A percentile compares a stretch with the other conserved stretches of the same genome.
Conservation (phyloP, 192 early-diverging fungal genomes). For the Neocallimastix lanati region DNA sequence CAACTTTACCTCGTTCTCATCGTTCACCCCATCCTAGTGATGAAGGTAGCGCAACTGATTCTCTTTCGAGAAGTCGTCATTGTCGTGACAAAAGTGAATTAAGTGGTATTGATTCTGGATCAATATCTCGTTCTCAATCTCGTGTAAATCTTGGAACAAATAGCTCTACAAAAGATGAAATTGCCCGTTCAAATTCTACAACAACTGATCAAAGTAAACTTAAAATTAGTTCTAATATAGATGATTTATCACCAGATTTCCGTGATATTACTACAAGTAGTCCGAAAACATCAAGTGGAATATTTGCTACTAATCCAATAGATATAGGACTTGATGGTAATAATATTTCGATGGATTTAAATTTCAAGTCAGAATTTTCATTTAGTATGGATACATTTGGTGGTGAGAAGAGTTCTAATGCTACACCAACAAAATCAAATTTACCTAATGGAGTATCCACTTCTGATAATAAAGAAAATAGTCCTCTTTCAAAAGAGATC, state of each 20-base stretch:
- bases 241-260: not conserved
- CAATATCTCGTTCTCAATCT: not conserved
- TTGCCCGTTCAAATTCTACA: not conserved
- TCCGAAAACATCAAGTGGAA: not conserved
- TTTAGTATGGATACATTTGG: not conserved
- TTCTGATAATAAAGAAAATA: not conserved
- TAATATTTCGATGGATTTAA: not conserved
- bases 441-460: not conserved
- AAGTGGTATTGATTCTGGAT: not conserved
- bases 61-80: not conserved
- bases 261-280: not conserved
- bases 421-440: not conserved
- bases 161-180: not conserved
- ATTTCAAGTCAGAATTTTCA: not conserved
- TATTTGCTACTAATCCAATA: not conserved
- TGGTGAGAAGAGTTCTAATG: too few relatives aligned
- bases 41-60: not conserved
- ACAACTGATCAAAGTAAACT: not conserved
- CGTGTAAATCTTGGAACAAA: not conserved
- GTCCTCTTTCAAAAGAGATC: not conserved
- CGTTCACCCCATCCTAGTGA: not conserved
- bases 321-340: not conserved
- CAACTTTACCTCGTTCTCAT: not conserved
- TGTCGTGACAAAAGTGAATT: not conserved
- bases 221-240: not conserved